Evolutionary conservation across 306 rosid species (phyloP).

Genomic region (Medicago lupulina): DNA sequence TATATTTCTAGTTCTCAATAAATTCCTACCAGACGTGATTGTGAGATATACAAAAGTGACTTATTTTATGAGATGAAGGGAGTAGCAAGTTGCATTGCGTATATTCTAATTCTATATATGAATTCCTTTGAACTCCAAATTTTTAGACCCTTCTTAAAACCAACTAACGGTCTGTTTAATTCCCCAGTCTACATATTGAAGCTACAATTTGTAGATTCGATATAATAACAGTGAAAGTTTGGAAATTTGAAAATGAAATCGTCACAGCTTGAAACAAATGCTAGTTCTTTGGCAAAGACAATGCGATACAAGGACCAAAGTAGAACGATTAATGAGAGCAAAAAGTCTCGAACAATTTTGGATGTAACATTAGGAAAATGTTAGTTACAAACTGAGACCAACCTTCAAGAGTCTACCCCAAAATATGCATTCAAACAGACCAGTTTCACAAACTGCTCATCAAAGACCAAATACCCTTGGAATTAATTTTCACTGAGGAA

Average conservation of each 20-base stretch:
- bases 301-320: background rate
- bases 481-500: constrained; percentile 28
- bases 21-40: too few species aligned
- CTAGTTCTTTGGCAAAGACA: background rate
- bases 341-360: constrained; percentile 12
- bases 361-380: constrained; percentile 20
- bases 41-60: too few species aligned
- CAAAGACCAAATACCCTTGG: constrained; percentile 30
- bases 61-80: too few species aligned
- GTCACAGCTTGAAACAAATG: background rate
- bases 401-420: constrained; percentile 19
- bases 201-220: too few species aligned
- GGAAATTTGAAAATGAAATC: too few species aligned
- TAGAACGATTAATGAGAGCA: background rate
- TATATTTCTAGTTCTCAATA: too few species aligned
- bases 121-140: too few species aligned
- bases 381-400: constrained; percentile 29
- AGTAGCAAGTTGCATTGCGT: too few species aligned
- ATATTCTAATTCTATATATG: too few species aligned
- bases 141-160: too few species aligned
- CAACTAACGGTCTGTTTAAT: too few species aligned
- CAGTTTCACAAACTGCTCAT: constrained; percentile 35
- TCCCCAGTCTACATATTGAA: too few species aligned
- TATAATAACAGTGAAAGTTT: background rate
- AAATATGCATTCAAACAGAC: constrained; percentile 34